Evolutionary conservation across 2,329 filamentous ascomycete genomes (phyloP).

Genomic region (Trichoderma atroviride): DNA sequence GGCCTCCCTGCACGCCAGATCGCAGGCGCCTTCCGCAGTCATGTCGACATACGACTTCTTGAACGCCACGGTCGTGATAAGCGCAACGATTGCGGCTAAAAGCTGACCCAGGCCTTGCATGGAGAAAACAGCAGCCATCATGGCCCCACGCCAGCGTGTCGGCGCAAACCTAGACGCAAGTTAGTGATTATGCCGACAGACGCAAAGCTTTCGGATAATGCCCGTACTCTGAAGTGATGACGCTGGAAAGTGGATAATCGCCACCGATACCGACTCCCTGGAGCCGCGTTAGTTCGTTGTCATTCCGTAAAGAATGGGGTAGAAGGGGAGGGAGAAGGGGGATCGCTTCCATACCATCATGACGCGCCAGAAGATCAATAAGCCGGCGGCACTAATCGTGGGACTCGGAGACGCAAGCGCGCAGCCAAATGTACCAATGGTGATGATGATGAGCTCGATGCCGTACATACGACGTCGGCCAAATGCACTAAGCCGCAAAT

Average conservation of each 20-base stretch:
- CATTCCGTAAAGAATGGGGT: neutral
- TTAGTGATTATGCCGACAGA: constrained; percentile 28
- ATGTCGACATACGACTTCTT: constrained; percentile 52
- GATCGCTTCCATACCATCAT: constrained; percentile 59
- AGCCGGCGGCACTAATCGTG: constrained; percentile 60
- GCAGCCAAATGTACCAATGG: constrained; percentile 69
- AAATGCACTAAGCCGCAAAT: constrained; percentile 49
- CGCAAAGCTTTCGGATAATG: constrained; percentile 23
- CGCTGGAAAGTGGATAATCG: constrained; percentile 78
- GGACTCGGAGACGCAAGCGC: constrained; percentile 63
- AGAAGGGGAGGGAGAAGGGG: neutral
- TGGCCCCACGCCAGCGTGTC: constrained; percentile 78
- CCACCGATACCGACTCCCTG: constrained; percentile 75
- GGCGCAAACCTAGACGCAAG: constrained; percentile 66
- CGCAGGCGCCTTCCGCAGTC: constrained; percentile 53
- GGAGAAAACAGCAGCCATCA: constrained; percentile 82
- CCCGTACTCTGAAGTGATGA: constrained; percentile 73
- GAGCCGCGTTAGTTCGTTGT: neutral
- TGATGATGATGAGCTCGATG: constrained; percentile 72
- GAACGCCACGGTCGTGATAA: constrained; percentile 69
- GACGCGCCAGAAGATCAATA: constrained; percentile 75
- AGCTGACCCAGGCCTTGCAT: constrained; percentile 87
- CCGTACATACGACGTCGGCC: constrained; percentile 84
- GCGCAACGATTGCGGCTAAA: constrained; percentile 67
- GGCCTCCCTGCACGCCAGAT: constrained; percentile 64